Percentiles rank a stretch among this genome's conserved stretches.
Evolutionary conservation across 495 filamentous ascomycete species (phyloP).

Genomic region (Viridothelium virens): DNA sequence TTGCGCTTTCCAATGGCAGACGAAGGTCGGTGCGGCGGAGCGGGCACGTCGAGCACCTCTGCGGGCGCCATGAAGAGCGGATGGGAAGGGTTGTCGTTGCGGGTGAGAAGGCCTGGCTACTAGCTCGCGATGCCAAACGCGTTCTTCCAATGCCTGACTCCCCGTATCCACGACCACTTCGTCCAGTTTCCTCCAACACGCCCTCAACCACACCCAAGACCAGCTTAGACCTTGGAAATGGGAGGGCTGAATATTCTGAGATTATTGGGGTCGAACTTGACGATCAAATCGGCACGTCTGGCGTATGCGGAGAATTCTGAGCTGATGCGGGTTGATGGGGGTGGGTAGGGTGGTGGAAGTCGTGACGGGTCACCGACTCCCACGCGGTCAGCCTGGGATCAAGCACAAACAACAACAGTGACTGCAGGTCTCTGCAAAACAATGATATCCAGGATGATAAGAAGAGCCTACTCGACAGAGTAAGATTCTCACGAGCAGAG

Average conservation of each 20-base stretch:
- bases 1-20: conserved; percentile 26
- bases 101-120: not conserved
- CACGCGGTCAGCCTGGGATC: not conserved
- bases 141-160: not conserved
- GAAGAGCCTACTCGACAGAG: not conserved
- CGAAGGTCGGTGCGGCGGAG: conserved; percentile 13
- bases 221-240: too few species aligned
- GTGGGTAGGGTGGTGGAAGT: conserved; percentile 7
- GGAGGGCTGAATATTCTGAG: too few species aligned
- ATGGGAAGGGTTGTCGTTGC: not conserved
- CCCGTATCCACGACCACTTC: not conserved
- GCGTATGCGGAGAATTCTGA: not conserved
- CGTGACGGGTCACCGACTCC: conserved; percentile 1
- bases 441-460: not conserved
- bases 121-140: conserved; percentile 8
- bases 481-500: not conserved
- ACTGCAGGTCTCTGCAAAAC: not conserved
- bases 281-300: not conserved
- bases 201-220: too few species aligned
- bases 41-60: conserved; percentile 6
- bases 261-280: too few species aligned
- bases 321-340: not conserved
- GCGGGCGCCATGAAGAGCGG: not conserved
- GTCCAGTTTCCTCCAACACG: not conserved
- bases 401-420: not conserved